These are phyloP conservation scores for Scheffersomyces quercinus DNA, from an alignment of 1,139 yeast species.

Conservation along the genomic window DNA sequence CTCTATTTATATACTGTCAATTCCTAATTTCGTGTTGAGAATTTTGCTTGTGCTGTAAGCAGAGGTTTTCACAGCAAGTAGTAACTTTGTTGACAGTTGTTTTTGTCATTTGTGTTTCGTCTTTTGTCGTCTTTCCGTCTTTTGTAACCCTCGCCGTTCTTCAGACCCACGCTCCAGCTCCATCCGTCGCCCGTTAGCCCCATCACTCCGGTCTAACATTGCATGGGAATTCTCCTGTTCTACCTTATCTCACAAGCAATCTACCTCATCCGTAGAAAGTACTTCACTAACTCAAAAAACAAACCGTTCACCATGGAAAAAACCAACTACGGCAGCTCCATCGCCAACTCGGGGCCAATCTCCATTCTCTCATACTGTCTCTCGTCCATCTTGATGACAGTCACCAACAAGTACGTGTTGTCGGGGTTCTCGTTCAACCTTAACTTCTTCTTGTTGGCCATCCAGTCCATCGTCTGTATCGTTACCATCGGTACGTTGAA, in stretches of 20 bases:
- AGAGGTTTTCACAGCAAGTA: no score
- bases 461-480: slow-evolving; percentile 82
- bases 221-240: slow-evolving; percentile 47
- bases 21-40: no score
- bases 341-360: slow-evolving; percentile 81
- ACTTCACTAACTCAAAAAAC: slow-evolving; percentile 4
- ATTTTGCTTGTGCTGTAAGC: no score
- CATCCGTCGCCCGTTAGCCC: slow-evolving; percentile 1
- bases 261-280: slow-evolving; percentile 31
- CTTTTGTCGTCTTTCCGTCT: slow-evolving; percentile 1
- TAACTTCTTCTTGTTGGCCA: slow-evolving; percentile 83
- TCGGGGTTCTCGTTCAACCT: slow-evolving; percentile 82
- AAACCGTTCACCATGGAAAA: slow-evolving; percentile 28
- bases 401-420: slow-evolving; percentile 91
- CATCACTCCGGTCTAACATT: slow-evolving; percentile 7
- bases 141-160: neutral
- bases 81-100: neutral
- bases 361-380: slow-evolving; percentile 86
- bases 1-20: no score
- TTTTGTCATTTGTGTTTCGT: slow-evolving; percentile 1
- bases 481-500: slow-evolving; percentile 71
- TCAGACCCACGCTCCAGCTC: neutral
- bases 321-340: slow-evolving; percentile 29
- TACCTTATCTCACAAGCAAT: slow-evolving; percentile 39
- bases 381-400: slow-evolving; percentile 96